These are phyloP conservation scores for Yarrowia osloensis DNA, from an alignment of 805 yeast species.

Conservation along the genomic window DNA sequence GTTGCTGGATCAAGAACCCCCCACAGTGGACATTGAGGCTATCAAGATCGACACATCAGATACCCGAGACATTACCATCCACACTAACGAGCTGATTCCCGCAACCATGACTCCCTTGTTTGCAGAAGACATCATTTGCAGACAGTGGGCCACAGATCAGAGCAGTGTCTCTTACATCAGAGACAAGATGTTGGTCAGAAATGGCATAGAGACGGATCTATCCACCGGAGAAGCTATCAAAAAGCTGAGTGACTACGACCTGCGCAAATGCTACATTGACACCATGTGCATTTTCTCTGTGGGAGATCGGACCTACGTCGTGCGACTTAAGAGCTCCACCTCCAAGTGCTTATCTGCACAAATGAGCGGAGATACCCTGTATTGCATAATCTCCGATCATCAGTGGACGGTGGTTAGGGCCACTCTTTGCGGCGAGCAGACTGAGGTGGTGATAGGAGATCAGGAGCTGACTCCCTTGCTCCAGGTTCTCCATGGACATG, in stretches of 20 bases:
- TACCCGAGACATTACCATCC: neutral
- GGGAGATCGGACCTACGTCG: neutral
- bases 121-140: neutral
- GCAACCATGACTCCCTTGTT: neutral
- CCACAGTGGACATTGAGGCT: neutral
- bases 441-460: neutral
- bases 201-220: neutral
- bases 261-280: neutral
- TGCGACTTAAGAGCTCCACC: neutral
- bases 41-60: neutral
- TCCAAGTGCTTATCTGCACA: constrained; percentile 8
- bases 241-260: neutral
- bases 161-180: constrained; percentile 2
- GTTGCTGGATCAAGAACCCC: constrained; percentile 14
- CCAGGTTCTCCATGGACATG: constrained; percentile 14
- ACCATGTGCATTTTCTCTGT: constrained; percentile 8
- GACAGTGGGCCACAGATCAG: constrained; percentile 4
- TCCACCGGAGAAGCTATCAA: neutral
- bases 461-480: constrained; percentile 5
- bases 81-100: constrained; percentile 10
- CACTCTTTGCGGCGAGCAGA: neutral
- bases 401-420: constrained; percentile 6
- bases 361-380: constrained; percentile 5
- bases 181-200: neutral
- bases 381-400: constrained; percentile 5